phyloP scores from a whole-genome alignment of 495 filamentous ascomycete genomes.

The Articulospora tetracladia region DNA sequence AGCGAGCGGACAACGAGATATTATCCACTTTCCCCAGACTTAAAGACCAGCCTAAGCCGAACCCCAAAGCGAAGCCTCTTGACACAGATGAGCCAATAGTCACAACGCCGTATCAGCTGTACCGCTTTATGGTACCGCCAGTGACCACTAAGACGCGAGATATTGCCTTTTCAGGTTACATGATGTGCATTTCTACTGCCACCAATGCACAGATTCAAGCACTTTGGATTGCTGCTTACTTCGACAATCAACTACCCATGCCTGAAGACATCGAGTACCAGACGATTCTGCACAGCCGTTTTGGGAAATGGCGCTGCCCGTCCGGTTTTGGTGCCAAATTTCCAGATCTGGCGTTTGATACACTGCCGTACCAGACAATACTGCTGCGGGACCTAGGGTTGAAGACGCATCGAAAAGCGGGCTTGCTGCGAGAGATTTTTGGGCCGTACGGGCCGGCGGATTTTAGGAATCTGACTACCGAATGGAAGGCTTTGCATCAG shows the following conservation, averaged over 20 bases:
- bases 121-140: constrained; percentile 69
- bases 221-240: constrained; percentile 68
- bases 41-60: constrained; percentile 32
- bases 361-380: constrained; percentile 67
- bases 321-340: constrained; percentile 58
- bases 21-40: constrained; percentile 63
- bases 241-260: constrained; percentile 27
- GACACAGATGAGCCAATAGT: constrained; percentile 36
- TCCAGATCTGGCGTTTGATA: constrained; percentile 73
- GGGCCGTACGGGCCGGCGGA: constrained; percentile 57
- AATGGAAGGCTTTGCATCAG: not conserved
- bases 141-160: constrained; percentile 50
- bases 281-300: constrained; percentile 46
- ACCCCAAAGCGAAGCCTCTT: constrained; percentile 40
- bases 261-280: constrained; percentile 2
- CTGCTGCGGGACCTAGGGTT: constrained; percentile 2
- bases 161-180: constrained; percentile 61
- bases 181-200: constrained; percentile 58
- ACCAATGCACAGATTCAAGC: constrained; percentile 63
- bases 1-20: constrained; percentile 61
- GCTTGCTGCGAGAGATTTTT: constrained; percentile 38
- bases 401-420: not conserved
- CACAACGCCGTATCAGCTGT: constrained; percentile 49
- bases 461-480: constrained; percentile 34
- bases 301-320: constrained; percentile 65